Conservation (phyloP, 345 rosid species). For the Acer negundo region DNA sequence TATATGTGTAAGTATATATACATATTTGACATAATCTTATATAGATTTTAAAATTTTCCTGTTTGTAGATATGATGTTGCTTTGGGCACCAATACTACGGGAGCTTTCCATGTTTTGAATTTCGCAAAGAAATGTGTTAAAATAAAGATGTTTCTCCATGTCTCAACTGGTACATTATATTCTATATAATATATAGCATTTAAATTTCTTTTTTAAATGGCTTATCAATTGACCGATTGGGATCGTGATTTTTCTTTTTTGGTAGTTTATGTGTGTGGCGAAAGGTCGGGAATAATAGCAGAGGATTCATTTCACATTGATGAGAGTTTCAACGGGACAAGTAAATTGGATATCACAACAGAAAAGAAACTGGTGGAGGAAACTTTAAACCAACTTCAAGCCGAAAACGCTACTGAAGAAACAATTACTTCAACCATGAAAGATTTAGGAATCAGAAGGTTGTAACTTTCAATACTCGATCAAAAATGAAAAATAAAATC, state of each 20-base stretch:
- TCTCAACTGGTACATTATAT: conserved; percentile 31
- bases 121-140: conserved; percentile 35
- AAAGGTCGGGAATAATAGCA: conserved; percentile 37
- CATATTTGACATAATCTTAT: too few species aligned
- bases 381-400: neutral
- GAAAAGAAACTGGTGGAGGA: conserved; percentile 25
- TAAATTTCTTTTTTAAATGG: neutral
- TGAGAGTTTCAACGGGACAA: conserved; percentile 39
- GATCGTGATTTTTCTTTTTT: neutral
- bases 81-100: conserved; percentile 31
- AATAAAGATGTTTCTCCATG: conserved; percentile 28
- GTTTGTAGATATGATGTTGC: conserved; percentile 32
- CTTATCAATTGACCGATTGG: neutral
- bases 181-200: too few species aligned
- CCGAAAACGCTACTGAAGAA: too few species aligned
- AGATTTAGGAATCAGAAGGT: too few species aligned
- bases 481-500: too few species aligned
- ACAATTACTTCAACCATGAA: too few species aligned
- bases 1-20: too few species aligned
- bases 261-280: conserved; percentile 70
- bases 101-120: conserved; percentile 27
- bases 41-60: too few species aligned
- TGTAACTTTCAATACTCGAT: too few species aligned
- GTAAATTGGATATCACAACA: conserved; percentile 31
- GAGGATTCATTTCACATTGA: conserved; percentile 41